Evolutionary conservation across 331 rosid species (phyloP).

Genomic region (Malus hybrid): DNA sequence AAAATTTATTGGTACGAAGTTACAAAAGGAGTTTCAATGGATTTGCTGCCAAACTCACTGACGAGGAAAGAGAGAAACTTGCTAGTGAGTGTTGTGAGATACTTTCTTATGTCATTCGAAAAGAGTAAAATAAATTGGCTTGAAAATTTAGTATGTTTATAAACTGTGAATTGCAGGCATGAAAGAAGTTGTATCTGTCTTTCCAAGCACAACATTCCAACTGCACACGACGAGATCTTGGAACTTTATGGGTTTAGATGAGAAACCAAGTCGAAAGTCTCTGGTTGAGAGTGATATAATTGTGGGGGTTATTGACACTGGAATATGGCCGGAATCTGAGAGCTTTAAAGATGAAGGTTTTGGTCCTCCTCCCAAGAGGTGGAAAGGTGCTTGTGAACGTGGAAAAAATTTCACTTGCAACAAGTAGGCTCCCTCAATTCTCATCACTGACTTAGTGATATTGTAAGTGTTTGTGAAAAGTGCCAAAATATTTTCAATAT

Average conservation of each 20-base stretch:
- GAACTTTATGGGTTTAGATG: conserved; percentile 5
- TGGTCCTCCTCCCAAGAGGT: conserved; percentile 7
- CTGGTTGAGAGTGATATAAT: not conserved
- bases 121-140: not conserved
- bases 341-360: conserved; percentile 6
- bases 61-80: conserved; percentile 6
- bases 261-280: not conserved
- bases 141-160: not conserved
- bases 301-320: conserved; percentile 7
- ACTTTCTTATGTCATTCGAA: not conserved
- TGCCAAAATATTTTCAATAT: not conserved
- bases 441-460: not conserved
- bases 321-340: conserved; percentile 17
- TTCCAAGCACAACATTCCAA: not conserved
- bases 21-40: conserved; percentile 31
- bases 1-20: conserved; percentile 4
- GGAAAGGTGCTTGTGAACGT: conserved; percentile 20
- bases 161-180: not conserved
- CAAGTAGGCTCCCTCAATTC: not conserved
- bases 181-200: conserved; percentile 9
- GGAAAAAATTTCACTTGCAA: conserved; percentile 31
- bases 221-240: conserved; percentile 18
- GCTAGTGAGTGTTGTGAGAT: not conserved
- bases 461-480: not conserved
- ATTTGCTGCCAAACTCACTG: conserved; percentile 25